Base-by-base conservation (phyloP, 108 stramenopile species). In the Bacterosira constricta region DNA sequence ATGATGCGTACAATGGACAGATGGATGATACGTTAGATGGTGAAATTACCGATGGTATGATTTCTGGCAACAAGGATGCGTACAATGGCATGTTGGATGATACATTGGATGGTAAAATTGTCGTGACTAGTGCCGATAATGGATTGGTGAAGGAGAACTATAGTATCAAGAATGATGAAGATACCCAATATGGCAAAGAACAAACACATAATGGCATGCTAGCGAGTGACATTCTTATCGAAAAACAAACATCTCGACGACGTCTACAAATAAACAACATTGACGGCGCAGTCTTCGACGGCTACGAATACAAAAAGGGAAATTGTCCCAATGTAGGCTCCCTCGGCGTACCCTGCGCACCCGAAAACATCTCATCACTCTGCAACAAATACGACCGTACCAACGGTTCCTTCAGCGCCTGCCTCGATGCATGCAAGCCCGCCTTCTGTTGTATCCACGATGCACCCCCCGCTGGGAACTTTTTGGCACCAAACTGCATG, bases 381-480 rank as follows among this genome's bases (percentile, higher is more conserved):
- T 83, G 83, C 50, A 79, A 83, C 55, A 83, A 83, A 51, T 83
- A 83, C 57, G 52, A 80, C 60, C 62, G 78, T 4, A 30, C 20
- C 21, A 57, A 57, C 23, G 65, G 69, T 3, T 71, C 69, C 42
- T 83, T 83, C 50, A 49, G 56, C n/a, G 52, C 49, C 9, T 83
- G 83, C 20, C 60, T 77, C 21, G 69, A 63, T 15, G 69, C 58
- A 1, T 85, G 84, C 63, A 64, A 74, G 12, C 68, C 72, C 5
- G 66, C 52, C 11, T 82, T 85, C 66, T 85, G 84, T 32, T 85
- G 84, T 30, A 61, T 82, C 39, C 84, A 85, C 36, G 81, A 83
- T 64, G 77, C 82, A 0, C 66, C 66, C 37, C 45, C 35, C 2
- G 68, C 69, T 10, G 34, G 62, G 17, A 77, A 77, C 56, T 69